These are phyloP conservation scores for Didymella arachidicola DNA, from an alignment of 2,329 filamentous ascomycete species.

Conservation along the genomic window DNA sequence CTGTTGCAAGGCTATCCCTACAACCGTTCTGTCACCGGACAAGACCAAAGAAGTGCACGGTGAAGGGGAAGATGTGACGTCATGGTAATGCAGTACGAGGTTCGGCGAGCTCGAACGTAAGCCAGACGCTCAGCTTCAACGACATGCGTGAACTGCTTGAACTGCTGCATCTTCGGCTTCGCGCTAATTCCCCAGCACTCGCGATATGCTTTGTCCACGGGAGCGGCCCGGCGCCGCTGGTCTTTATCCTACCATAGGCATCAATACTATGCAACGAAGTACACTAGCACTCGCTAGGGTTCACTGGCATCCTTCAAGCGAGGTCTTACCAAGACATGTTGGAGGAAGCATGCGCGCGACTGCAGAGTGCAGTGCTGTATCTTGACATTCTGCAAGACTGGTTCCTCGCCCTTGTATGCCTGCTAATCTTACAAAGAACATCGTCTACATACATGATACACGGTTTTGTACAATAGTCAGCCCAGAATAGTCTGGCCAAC, in stretches of 20 bases:
- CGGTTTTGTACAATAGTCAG: background rate
- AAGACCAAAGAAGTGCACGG: constrained; percentile 26
- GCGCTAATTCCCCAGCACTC: background rate
- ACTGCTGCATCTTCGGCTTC: constrained; percentile 8
- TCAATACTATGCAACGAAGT: background rate
- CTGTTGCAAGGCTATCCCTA: constrained; percentile 33
- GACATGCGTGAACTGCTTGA: constrained; percentile 16
- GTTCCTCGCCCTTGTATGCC: background rate
- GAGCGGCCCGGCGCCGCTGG: constrained; percentile 15
- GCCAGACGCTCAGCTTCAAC: constrained; percentile 26
- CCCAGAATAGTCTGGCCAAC: background rate
- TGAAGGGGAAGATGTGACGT: constrained; percentile 31
- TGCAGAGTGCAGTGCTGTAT: background rate
- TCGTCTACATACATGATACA: constrained; percentile 11
- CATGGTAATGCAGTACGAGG: constrained; percentile 12
- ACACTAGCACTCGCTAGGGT: background rate
- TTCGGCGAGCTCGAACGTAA: constrained; percentile 2
- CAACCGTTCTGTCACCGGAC: constrained; percentile 24
- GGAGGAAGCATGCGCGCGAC: background rate
- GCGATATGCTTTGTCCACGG: constrained; percentile 1
- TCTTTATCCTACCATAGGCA: background rate
- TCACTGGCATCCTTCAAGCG: background rate
- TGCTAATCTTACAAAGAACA: constrained; percentile 9
- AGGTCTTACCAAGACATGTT: background rate
- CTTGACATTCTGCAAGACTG: too few relatives aligned